phyloP scores from a whole-genome alignment of 2,329 filamentous ascomycete species.

The Talaromyces sp. region DNA sequence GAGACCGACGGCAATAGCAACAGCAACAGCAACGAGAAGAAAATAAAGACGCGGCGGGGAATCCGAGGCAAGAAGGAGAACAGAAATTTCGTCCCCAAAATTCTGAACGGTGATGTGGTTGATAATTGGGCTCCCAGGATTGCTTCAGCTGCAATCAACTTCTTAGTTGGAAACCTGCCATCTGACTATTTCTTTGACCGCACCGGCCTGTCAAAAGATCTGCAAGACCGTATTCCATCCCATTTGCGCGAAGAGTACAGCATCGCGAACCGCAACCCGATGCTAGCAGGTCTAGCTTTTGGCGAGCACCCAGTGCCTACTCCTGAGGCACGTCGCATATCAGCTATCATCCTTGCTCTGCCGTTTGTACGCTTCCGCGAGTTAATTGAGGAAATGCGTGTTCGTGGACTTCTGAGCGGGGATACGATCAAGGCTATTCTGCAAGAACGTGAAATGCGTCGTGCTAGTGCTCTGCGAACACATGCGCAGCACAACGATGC shows the following conservation, averaged over 20 bases:
- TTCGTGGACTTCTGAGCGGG: conserved; percentile 18
- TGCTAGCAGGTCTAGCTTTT: conserved; percentile 24
- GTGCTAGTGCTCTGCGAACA: conserved; percentile 23
- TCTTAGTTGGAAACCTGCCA: conserved; percentile 22
- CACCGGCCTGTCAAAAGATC: conserved; percentile 22
- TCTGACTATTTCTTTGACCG: conserved; percentile 26
- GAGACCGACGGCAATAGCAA: not conserved
- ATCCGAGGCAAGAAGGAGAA: not conserved
- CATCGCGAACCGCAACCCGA: conserved; percentile 18
- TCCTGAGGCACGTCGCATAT: conserved; percentile 22
- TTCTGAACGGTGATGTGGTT: conserved; percentile 9
- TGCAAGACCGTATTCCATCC: conserved; percentile 28
- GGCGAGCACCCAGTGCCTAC: conserved; percentile 20
- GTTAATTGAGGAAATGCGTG: conserved; percentile 22
- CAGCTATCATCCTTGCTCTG: conserved; percentile 28
- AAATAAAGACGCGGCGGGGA: not conserved
- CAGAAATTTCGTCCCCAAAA: conserved; percentile 14
- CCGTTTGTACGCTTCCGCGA: conserved; percentile 26
- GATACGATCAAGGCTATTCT: conserved; percentile 24
- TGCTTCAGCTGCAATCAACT: conserved; percentile 24
- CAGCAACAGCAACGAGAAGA: not conserved
- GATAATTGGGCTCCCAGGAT: conserved; percentile 19
- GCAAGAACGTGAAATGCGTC: conserved; percentile 29
- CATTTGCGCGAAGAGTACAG: conserved; percentile 19
- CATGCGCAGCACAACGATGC: conserved; percentile 2